Conservation (phyloP, 805 yeast genomes). For the Metschnikowia hibisci region DNA sequence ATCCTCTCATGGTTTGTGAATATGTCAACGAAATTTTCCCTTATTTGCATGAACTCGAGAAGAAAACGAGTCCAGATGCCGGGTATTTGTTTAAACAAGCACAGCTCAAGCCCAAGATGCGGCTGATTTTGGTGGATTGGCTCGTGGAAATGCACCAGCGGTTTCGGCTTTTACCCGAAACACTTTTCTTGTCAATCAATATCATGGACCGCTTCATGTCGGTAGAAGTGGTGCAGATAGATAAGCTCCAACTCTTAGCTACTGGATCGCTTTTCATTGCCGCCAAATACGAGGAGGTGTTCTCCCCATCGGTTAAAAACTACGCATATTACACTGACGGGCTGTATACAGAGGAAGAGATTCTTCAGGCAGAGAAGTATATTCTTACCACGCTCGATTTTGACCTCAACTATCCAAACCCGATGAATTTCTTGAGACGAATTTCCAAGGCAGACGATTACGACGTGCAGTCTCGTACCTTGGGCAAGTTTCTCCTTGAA, state of each 20-base stretch:
- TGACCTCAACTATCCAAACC: conserved; percentile 80
- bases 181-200: conserved; percentile 77
- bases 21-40: conserved; percentile 84
- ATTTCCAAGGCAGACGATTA: conserved; percentile 89
- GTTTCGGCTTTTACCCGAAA: conserved; percentile 81
- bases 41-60: conserved; percentile 69
- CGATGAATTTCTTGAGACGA: conserved; percentile 83
- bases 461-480: conserved; percentile 75
- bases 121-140: conserved; percentile 92
- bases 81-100: conserved; percentile 62
- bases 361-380: conserved; percentile 76
- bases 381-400: conserved; percentile 69
- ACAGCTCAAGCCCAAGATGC: conserved; percentile 72
- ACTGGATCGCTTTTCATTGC: conserved; percentile 84
- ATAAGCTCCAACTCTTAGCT: conserved; percentile 78
- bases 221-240: conserved; percentile 66
- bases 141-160: conserved; percentile 82
- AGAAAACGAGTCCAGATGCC: conserved; percentile 68
- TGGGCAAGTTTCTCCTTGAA: conserved; percentile 82
- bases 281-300: conserved; percentile 91
- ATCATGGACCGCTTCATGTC: conserved; percentile 86
- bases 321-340: conserved; percentile 88
- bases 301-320: conserved; percentile 77
- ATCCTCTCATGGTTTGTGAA: conserved; percentile 86
- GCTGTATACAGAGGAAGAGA: conserved; percentile 74